Evolutionary conservation across 345 rosid species (phyloP).

Genomic region (Arabidopsis arenosa): DNA sequence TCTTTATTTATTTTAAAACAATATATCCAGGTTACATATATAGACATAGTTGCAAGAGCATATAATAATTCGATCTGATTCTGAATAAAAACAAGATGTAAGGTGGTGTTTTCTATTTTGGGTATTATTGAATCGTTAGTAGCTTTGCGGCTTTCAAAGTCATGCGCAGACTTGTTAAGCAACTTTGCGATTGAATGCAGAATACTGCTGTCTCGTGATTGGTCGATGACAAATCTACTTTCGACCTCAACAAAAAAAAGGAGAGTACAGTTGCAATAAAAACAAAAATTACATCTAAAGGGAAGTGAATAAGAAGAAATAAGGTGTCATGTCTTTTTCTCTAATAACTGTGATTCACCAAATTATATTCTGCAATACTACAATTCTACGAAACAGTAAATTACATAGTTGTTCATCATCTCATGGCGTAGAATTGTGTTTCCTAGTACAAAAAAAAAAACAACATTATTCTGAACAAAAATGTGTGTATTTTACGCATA

Average conservation of each 20-base stretch:
- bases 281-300: too few relatives aligned
- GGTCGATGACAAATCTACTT: slow-evolving; percentile 22
- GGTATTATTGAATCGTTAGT: slow-evolving; percentile 4
- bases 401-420: not conserved
- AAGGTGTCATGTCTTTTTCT: slow-evolving; percentile 16
- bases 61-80: not conserved
- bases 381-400: not conserved
- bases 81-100: too few relatives aligned
- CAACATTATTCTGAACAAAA: not conserved
- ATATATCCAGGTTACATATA: not conserved
- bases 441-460: slow-evolving; percentile 8
- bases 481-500: too few relatives aligned
- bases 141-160: slow-evolving; percentile 21
- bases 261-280: too few relatives aligned
- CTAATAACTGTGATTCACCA: not conserved
- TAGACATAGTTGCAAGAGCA: not conserved
- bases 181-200: not conserved
- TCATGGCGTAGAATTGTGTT: slow-evolving; percentile 8
- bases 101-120: slow-evolving; percentile 7
- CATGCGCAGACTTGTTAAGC: not conserved
- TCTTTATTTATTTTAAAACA: too few relatives aligned
- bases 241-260: not conserved
- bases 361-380: not conserved
- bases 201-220: slow-evolving; percentile 5
- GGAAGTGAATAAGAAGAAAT: too few relatives aligned